These are phyloP conservation scores for Corymbia maculata DNA, from an alignment of 345 rosid species.

Conservation along the genomic window DNA sequence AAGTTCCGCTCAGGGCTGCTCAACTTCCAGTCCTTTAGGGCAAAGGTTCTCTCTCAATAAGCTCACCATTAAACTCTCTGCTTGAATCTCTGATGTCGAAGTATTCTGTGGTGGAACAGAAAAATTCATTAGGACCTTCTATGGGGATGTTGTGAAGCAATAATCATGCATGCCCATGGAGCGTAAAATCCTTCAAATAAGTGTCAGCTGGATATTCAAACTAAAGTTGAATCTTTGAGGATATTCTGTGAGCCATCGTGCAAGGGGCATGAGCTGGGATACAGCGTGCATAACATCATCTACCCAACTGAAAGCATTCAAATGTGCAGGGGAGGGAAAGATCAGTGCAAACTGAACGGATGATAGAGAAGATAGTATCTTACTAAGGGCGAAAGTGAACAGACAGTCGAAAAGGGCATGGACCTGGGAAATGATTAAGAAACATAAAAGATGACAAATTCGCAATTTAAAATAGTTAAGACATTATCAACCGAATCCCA, in stretches of 20 bases:
- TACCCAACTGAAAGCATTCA: not conserved
- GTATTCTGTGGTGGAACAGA: conserved; percentile 31
- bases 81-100: conserved; percentile 51
- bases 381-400: accelerated
- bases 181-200: not conserved
- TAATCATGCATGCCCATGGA: not conserved
- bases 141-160: not conserved
- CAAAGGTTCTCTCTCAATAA: conserved; percentile 75
- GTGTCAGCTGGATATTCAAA: not conserved
- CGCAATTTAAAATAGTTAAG: no score
- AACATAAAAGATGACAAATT: no score
- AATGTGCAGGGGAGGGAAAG: not conserved
- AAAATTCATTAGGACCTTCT: not conserved
- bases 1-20: conserved; percentile 68
- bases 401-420: not conserved
- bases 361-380: not conserved
- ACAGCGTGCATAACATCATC: not conserved
- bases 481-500: not conserved
- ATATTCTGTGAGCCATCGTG: not conserved
- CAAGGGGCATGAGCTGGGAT: not conserved
- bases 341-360: not conserved
- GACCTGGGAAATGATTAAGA: no score
- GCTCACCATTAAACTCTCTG: conserved; percentile 61
- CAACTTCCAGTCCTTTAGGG: conserved; percentile 69
- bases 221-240: not conserved